phyloP scores from a whole-genome alignment of 148 eudicot genomes.

The Rhododendron griersonianum region DNA sequence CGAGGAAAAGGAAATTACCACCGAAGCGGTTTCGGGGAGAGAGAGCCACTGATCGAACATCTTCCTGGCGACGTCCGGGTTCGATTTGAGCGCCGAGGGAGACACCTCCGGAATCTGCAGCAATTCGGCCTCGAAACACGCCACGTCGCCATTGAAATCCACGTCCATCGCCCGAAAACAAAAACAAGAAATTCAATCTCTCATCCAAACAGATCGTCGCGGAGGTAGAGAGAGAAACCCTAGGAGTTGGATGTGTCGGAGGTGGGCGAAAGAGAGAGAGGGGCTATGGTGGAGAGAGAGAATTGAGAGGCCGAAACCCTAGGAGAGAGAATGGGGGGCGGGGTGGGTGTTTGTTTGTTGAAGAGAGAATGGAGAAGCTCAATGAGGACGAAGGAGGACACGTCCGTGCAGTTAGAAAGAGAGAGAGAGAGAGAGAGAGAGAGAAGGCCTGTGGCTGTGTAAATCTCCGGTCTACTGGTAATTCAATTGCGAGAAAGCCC shows the following conservation, averaged over 20 bases:
- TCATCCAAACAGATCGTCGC: constrained; percentile 27
- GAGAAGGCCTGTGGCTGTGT: not conserved
- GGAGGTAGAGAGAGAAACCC: not conserved
- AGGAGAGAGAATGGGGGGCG: not conserved
- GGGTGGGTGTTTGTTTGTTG: not conserved
- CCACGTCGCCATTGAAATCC: constrained; percentile 73
- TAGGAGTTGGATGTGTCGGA: not conserved
- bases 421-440: no score
- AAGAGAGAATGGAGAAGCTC: not conserved
- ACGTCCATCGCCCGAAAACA: constrained; percentile 40
- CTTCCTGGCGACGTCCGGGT: constrained; percentile 65
- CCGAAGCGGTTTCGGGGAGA: constrained; percentile 54
- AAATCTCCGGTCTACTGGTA: not conserved
- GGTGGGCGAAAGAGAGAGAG: not conserved
- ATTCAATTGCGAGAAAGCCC: not conserved
- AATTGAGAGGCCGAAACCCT: not conserved
- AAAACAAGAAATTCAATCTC: constrained; percentile 18
- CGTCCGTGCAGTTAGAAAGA: not conserved
- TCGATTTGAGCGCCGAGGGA: constrained; percentile 59
- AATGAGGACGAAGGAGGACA: not conserved
- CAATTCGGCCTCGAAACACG: constrained; percentile 56
- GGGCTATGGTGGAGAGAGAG: not conserved
- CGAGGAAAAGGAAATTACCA: constrained; percentile 35
- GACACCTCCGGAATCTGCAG: constrained; percentile 83
- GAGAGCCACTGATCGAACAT: constrained; percentile 92